Base-by-base conservation (phyloP, 768 basidiomycete genomes). In the Boletales sp. region DNA sequence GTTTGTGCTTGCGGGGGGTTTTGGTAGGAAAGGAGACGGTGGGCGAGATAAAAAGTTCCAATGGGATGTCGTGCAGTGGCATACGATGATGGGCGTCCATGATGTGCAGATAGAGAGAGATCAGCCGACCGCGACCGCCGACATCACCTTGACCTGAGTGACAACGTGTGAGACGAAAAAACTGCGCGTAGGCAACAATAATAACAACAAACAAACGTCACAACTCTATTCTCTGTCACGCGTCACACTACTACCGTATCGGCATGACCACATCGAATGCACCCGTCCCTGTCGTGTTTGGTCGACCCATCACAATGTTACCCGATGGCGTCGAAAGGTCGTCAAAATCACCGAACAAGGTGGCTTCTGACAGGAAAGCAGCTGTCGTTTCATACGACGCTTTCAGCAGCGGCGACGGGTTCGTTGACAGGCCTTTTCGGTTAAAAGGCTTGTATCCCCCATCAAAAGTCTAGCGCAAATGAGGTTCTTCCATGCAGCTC, bases 381-480 rank as follows among this genome's bases (percentile, higher is more conserved):
- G 87, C 90, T 0, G 95, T 98, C 5, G 94, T 97, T 71, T 98
- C 97, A 70, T 90, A 99, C 9, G 94, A 97, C 1, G 97, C 97
- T 69, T 98, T 98, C 47, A 98, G 81, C 36, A 98, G 78, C 8
- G 95, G 93, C n/a, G 94, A 97, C 21, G 93, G 84, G 69, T 91
- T 93, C 40, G 86, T 82, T 19, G 90, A 86, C 50, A 99, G 88
- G 46, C 97, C 97, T 55, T 87, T 91, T 40, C 97, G 87, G 70
- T 97, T 99, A 74, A 98, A 99, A 2, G 97, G 93, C 71, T 91
- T 95, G 76, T 94, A 99, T 27, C 88, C 93, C 29, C 97, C 97
- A 48, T 97, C 94, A 66, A 93, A 97, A 0, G 97, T 98, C 95
- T 98, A 47, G 19, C 18, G 32, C 34, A 11, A 24, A 27, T 55